Evolutionary conservation across 148 eudicot species (phyloP).

Genomic region (Camellia lanceoleosa): DNA sequence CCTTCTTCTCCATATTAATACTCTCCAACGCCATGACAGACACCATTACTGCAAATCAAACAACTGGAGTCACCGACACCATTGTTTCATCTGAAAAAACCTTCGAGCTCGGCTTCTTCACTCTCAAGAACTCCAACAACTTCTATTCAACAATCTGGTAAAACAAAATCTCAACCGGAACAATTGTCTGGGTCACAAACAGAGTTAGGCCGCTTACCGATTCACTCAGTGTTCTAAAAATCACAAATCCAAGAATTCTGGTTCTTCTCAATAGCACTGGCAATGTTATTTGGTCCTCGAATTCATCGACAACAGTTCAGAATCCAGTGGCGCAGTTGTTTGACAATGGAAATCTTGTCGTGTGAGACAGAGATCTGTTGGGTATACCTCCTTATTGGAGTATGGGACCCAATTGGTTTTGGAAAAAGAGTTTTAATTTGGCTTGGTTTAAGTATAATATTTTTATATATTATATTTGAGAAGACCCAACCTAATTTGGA

Average conservation of each 20-base stretch:
- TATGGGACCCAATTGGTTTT: too few relatives aligned
- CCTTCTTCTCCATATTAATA: neutral
- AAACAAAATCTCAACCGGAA: neutral
- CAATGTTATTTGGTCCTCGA: slow-evolving; percentile 15
- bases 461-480: too few relatives aligned
- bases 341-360: slow-evolving; percentile 37
- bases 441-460: too few relatives aligned
- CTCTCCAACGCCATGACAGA: neutral
- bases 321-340: slow-evolving; percentile 30
- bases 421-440: too few relatives aligned
- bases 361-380: slow-evolving; percentile 20
- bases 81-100: neutral
- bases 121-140: neutral
- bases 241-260: neutral
- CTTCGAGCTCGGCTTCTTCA: neutral
- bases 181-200: slow-evolving; percentile 18
- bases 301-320: slow-evolving; percentile 5
- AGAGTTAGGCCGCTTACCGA: slow-evolving; percentile 12
- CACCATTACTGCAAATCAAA: neutral
- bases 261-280: slow-evolving; percentile 3
- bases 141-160: neutral
- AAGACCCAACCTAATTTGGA: too few relatives aligned
- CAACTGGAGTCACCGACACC: neutral
- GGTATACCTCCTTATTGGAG: too few relatives aligned
- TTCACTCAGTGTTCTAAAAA: neutral